These are phyloP conservation scores for Senecio squalidus DNA, from an alignment of 140 eudicot genomes.

Conservation along the genomic window DNA sequence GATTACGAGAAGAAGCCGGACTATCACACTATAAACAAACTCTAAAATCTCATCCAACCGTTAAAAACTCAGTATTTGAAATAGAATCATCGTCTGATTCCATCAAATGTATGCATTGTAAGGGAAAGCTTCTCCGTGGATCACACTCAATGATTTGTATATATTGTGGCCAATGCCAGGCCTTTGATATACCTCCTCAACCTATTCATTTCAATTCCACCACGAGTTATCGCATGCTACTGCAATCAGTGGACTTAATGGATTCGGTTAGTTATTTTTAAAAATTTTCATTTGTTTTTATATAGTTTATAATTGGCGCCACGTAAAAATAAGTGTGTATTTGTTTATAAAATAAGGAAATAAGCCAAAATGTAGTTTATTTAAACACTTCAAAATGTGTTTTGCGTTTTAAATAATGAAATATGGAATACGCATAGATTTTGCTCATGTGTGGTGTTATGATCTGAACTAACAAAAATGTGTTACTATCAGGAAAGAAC, in stretches of 20 bases:
- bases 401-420: no score
- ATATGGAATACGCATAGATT: no score
- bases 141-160: slow-evolving; percentile 56
- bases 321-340: no score
- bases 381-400: background rate
- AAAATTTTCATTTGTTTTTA: background rate
- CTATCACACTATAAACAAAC: slow-evolving; percentile 42
- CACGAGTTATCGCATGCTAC: slow-evolving; percentile 43
- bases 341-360: no score
- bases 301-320: no score
- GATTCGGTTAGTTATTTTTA: slow-evolving; percentile 46
- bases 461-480: slow-evolving; percentile 10
- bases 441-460: slow-evolving; percentile 4
- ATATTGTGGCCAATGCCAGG: slow-evolving; percentile 53
- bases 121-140: slow-evolving; percentile 60
- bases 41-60: slow-evolving; percentile 43
- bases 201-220: slow-evolving; percentile 51
- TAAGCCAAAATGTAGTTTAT: no score
- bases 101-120: slow-evolving; percentile 50
- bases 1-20: slow-evolving; percentile 52
- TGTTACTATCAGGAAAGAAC: slow-evolving; percentile 48
- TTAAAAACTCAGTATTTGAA: slow-evolving; percentile 34
- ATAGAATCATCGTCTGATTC: slow-evolving; percentile 33
- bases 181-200: slow-evolving; percentile 30
- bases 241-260: slow-evolving; percentile 49